phyloP scores from a whole-genome alignment of 2,329 filamentous ascomycete genomes.

The Thelonectria discophora region DNA sequence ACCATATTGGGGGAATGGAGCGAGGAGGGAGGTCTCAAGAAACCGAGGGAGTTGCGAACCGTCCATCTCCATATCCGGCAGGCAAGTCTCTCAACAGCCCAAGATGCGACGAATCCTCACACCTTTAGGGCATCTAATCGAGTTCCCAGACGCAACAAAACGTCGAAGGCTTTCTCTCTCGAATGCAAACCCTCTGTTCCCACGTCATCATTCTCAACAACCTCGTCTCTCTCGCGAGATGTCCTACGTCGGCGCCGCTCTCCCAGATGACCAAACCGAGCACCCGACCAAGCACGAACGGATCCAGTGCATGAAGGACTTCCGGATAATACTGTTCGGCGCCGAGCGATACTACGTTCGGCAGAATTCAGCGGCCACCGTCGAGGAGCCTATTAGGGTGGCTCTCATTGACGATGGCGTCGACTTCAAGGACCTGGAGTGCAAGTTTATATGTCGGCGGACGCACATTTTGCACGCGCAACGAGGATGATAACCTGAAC shows the following conservation, averaged over 20 bases:
- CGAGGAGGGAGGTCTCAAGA: constrained; percentile 8
- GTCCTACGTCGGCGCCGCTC: neutral
- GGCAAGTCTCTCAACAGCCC: neutral
- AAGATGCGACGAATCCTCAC: neutral
- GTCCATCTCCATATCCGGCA: constrained; percentile 11
- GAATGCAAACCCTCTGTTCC: constrained; percentile 1
- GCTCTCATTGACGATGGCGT: constrained; percentile 53
- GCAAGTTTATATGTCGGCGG: constrained; percentile 41
- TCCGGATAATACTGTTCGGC: constrained; percentile 33
- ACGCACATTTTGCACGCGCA: constrained; percentile 36
- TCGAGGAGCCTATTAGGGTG: constrained; percentile 40
- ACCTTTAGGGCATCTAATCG: neutral
- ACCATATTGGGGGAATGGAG: constrained; percentile 19
- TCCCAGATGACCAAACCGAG: constrained; percentile 24
- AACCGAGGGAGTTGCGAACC: neutral
- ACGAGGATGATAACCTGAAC: neutral
- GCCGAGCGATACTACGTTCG: constrained; percentile 25
- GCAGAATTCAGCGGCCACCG: constrained; percentile 15
- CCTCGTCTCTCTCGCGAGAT: neutral
- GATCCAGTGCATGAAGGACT: constrained; percentile 41
- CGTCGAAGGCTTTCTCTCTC: neutral
- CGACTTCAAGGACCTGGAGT: constrained; percentile 42
- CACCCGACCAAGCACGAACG: constrained; percentile 36
- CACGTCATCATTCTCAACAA: neutral
- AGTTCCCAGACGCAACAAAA: neutral